Conservation (phyloP, 163 green algal species). For the Trebouxiophyceae sp. region DNA sequence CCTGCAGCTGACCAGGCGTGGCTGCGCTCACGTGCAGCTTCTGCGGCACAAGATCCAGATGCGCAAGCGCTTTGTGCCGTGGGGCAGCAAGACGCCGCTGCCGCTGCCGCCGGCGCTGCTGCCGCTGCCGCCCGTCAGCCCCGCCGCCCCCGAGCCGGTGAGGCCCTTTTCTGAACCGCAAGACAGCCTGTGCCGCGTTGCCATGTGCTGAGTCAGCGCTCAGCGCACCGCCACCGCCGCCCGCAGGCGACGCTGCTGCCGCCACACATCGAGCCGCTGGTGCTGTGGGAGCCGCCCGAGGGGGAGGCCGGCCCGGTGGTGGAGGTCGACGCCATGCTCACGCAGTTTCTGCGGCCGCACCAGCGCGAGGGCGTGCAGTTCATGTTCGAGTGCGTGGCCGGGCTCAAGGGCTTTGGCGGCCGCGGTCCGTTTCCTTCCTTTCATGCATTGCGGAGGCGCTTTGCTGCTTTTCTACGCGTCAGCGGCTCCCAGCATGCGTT, state of each 20-base stretch:
- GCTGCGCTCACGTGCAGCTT: too few species aligned
- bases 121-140: neutral
- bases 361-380: constrained; percentile 97
- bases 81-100: constrained; percentile 35
- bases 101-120: neutral
- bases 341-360: constrained; percentile 85
- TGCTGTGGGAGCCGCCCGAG: constrained; percentile 74
- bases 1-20: too few species aligned
- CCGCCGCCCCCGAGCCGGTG: neutral
- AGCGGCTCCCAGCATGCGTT: neutral
- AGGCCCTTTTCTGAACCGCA: too few species aligned
- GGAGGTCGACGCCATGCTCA: constrained; percentile 84
- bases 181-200: neutral
- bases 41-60: constrained; percentile 51
- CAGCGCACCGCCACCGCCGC: constrained; percentile 9
- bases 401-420: constrained; percentile 66
- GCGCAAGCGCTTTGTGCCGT: constrained; percentile 67
- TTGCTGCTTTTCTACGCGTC: neutral
- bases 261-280: constrained; percentile 54
- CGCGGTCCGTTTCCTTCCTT: constrained; percentile 30
- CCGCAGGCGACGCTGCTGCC: constrained; percentile 49
- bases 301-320: constrained; percentile 35
- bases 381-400: constrained; percentile 97
- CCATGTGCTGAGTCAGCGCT: neutral
- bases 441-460: neutral